Base-by-base conservation (phyloP, 208 protist genomes). In the Wallacemonas sp. region DNA sequence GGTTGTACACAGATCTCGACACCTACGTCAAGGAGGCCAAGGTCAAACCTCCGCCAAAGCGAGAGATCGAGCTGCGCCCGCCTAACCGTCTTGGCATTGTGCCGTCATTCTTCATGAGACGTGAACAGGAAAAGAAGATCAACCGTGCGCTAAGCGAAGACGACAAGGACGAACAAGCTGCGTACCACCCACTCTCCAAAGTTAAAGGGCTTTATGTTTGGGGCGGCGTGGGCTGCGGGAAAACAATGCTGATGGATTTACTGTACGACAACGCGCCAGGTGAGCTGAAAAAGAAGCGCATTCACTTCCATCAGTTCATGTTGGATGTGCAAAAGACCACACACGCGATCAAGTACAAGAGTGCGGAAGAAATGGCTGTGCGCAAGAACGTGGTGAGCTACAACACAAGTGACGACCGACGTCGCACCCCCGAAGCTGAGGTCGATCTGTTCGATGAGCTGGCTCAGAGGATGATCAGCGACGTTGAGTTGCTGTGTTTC, bases 271-370 rank as follows among this genome's bases (percentile, higher is more conserved):
- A 93, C 42, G 71, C 63, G 3, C 85, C 91, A 6, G 6, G 65
- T 0, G 71, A 78, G 17, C 68, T 94, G 22, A 92, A 94, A 42
- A 98, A 97, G 70, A 74, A 72, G 24, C 82, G 96, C 30, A 83
- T 98, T 38, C 97, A 98, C 79, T 98, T 98, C 59, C 91, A 98
- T 71, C 83, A 95, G 45, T 98, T 98, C 57, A 98, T 98, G 95
- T 69, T 98, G 2, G 91, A 98, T 71, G 88, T 98, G 42, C 93
- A 98, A 39, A 77, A 83, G n/a, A 91, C 83, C 3, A 77, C 80
- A 0, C 87, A 97, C 57, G 63, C 71, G 0, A 87, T 95, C 36
- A 85, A 81, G 34, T 83, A 73, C 71, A 83, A 87, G 42, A 69
- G 64, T 36, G 66, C 85, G 37, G 76, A 86, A 63, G 81, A 94